Evolutionary conservation across 192 early-diverging fungal genomes (phyloP), one percentile per base, ranked within the genome.

Genomic region (Entophlyctis luteolus): DNA sequence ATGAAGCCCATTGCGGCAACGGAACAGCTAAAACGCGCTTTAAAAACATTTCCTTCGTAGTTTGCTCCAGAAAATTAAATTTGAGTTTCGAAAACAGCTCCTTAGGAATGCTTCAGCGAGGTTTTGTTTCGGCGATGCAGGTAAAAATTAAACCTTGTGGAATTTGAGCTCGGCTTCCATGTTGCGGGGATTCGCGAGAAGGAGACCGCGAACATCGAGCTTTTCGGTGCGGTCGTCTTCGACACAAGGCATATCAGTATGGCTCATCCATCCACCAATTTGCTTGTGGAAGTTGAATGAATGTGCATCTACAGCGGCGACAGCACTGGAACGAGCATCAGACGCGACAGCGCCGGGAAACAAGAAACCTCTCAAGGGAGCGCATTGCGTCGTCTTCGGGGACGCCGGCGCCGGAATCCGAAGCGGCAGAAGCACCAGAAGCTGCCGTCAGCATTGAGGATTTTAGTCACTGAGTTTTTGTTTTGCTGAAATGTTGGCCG

Each of bases 81-180:
- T 82, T 81, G 33, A 84, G 67, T 62, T 84, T 84, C 31, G 70
- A 60, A 50, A 84, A 82, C n/a, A 79, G 72, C 27, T 80, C 79
- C 79, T 84, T 31, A 22, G 18, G 37, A 49, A 31, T n/a, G 37
- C 1, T 38, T 32, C 18, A 27, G 12, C 18, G 16, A 1, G 33
- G 18, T 54, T 54, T n/a, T n/a, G n/a, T n/a, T n/a, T n/a, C n/a
- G n/a, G n/a, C n/a, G n/a, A 52, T 52, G 6, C 49, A 52, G 22
- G 33, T 18, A 5, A 56, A 33, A 33, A 4, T 12, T 5, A 34
- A 33, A 75, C 77, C 68, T 79, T 70, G 59, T 79, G 74, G 53
- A 73, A 79, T 25, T 56, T n/a, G 2, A 75, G 49, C 55, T 79
- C 77, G 22, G 74, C 60, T 32, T 73, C 71, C 60, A 75, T 75